Conservation (phyloP, 2,329 filamentous ascomycete genomes). For the Penicillium sclerotigenum region DNA sequence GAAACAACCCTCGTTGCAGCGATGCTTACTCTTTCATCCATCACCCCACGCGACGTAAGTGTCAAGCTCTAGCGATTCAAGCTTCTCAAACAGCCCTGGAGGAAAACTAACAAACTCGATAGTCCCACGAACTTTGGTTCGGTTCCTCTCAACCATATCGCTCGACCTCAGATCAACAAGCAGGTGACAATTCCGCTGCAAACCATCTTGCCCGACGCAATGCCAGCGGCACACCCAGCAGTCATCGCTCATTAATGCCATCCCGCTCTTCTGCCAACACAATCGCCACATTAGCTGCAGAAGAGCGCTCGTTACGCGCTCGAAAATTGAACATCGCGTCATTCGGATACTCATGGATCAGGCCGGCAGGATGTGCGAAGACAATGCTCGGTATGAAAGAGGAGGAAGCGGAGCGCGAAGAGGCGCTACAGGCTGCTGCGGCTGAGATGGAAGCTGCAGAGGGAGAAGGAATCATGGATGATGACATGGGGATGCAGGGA, state of each 20-base stretch:
- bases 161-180: conserved; percentile 31
- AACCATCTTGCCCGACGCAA: conserved; percentile 27
- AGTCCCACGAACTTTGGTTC: conserved; percentile 75
- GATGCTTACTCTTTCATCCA: conserved; percentile 63
- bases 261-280: conserved; percentile 56
- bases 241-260: conserved; percentile 35
- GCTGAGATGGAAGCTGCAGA: conserved; percentile 68
- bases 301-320: conserved; percentile 72
- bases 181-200: conserved; percentile 28
- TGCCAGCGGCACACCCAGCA: conserved; percentile 20
- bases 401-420: conserved; percentile 82
- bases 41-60: conserved; percentile 68
- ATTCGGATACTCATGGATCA: conserved; percentile 87
- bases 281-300: conserved; percentile 67
- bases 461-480: conserved; percentile 37
- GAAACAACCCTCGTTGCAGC: background rate
- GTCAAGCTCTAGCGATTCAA: background rate
- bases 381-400: conserved; percentile 87
- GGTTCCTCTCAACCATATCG: conserved; percentile 57
- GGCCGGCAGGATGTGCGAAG: conserved; percentile 81
- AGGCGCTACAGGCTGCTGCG: conserved; percentile 72
- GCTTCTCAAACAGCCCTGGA: conserved; percentile 10
- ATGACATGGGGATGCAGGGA: conserved; percentile 41
- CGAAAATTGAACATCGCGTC: conserved; percentile 79
- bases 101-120: conserved; percentile 12